Evolutionary conservation across 164 flowering plant species (phyloP).

Genomic region (Liquidambar formosana): DNA sequence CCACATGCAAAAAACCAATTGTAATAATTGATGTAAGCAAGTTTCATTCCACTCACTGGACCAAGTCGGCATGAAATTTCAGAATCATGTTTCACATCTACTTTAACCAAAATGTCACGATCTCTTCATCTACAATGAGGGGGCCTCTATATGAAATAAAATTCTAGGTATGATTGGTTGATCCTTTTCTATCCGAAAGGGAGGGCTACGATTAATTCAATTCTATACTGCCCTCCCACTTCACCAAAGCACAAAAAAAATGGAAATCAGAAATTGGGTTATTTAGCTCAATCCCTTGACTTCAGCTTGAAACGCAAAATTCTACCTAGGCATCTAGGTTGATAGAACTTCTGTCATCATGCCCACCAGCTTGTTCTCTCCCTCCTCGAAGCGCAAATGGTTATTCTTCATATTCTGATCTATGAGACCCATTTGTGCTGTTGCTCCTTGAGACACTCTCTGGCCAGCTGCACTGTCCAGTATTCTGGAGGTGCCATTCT

Average conservation of each 20-base stretch:
- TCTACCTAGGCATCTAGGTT: slow-evolving; percentile 29
- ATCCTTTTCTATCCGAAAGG: not conserved
- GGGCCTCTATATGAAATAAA: not conserved
- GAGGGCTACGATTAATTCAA: not conserved
- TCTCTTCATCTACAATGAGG: not conserved
- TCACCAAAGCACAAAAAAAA: not conserved
- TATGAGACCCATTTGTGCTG: slow-evolving; percentile 13
- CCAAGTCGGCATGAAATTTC: not conserved
- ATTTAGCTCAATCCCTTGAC: slow-evolving; percentile 41
- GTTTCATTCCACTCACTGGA: too few species aligned
- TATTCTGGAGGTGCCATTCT: slow-evolving; percentile 22
- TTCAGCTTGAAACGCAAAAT: slow-evolving; percentile 30
- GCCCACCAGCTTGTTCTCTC: slow-evolving; percentile 31
- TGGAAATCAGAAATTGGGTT: not conserved
- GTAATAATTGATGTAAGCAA: not conserved
- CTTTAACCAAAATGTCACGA: not conserved
- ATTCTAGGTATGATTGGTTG: too few species aligned
- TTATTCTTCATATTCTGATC: slow-evolving; percentile 28
- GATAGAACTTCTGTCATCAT: slow-evolving; percentile 33
- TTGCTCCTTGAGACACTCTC: slow-evolving; percentile 18
- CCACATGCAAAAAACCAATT: too few species aligned
- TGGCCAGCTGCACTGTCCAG: slow-evolving; percentile 19
- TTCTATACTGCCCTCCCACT: not conserved
- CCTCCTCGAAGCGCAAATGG: slow-evolving; percentile 32
- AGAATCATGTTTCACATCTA: not conserved